Base-by-base conservation (phyloP, 768 basidiomycete genomes). In the Termitomyces sp. region DNA sequence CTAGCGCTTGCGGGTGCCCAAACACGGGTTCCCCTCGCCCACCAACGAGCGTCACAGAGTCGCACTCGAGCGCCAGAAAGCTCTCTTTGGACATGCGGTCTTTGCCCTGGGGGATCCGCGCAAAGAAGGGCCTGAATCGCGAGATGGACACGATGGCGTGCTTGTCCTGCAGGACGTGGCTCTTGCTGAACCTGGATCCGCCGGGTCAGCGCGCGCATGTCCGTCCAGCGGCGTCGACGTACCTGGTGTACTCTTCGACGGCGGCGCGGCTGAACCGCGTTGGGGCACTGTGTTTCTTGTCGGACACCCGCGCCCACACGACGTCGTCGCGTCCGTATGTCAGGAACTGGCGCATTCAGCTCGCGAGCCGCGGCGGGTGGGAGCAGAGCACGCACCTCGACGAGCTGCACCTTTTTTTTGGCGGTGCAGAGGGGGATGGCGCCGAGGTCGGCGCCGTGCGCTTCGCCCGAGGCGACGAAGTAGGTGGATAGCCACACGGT, bases 301-400 rank as follows among this genome's bases (percentile, higher is more conserved):
- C 88, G 1, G 87, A 88, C 15, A 84, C 67, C 46, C 72, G 70
- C 1, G 81, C 87, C 88, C 88, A 91, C 18, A 88, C 65, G 20
- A 68, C 67, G n/a, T 75, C 72, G 45, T 77, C 73, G 36, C 76
- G 65, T 5, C 75, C 75, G 60, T 73, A 81, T 7, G 83, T 84
- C 26, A 88, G 68, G 61, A 87, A 82, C 87, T 89, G 58, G 51
- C 36, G 45, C 41, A 55, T 55, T 29, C 29, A 6, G 29, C 50
- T 12, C 47, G 12, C 18, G 8, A 26, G 33, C 31, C 26, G 7
- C 1, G 2, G 22, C 12, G 15, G 26, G 18, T n/a, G n/a, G n/a
- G n/a, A n/a, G n/a, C n/a, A n/a, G n/a, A n/a, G n/a, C 12, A 39
- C 71, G 47, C 49, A 82, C 88, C 70, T 87, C 79, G 46, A 76